These are phyloP conservation scores for Aspergillus avenaceus DNA, from an alignment of 495 filamentous ascomycete species.

Conservation along the genomic window DNA sequence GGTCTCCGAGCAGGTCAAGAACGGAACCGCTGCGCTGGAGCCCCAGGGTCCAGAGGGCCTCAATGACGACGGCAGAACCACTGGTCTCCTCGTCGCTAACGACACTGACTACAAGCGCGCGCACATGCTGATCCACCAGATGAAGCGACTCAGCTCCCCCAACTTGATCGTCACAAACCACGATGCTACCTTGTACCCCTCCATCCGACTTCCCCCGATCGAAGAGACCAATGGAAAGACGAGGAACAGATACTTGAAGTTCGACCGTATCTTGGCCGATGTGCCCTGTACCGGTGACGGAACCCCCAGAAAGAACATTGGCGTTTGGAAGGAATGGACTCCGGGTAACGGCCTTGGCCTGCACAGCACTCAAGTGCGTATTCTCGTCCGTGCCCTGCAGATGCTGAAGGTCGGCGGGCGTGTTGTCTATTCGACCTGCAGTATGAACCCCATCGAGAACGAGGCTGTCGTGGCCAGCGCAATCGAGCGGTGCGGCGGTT, in stretches of 20 bases:
- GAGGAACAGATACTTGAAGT: constrained; percentile 79
- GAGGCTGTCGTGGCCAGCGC: constrained; percentile 86
- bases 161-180: constrained; percentile 98
- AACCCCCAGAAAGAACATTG: constrained; percentile 83
- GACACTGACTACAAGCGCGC: constrained; percentile 92
- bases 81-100: constrained; percentile 89
- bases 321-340: constrained; percentile 92
- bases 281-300: constrained; percentile 97
- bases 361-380: constrained; percentile 77
- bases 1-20: constrained; percentile 48
- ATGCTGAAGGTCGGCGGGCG: constrained; percentile 94
- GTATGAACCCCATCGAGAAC: constrained; percentile 96
- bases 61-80: constrained; percentile 82
- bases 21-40: constrained; percentile 45
- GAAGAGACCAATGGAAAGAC: constrained; percentile 45
- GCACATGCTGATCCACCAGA: constrained; percentile 95
- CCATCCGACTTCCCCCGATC: constrained; percentile 65
- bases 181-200: constrained; percentile 93
- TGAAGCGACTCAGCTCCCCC: constrained; percentile 92
- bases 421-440: constrained; percentile 96
- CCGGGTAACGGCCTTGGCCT: constrained; percentile 80
- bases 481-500: constrained; percentile 85
- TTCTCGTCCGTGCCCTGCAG: constrained; percentile 88
- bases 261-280: constrained; percentile 92
- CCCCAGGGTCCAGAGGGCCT: constrained; percentile 41